phyloP scores from a whole-genome alignment of 179 eudicot genomes.

The Patellifolia procumbens region DNA sequence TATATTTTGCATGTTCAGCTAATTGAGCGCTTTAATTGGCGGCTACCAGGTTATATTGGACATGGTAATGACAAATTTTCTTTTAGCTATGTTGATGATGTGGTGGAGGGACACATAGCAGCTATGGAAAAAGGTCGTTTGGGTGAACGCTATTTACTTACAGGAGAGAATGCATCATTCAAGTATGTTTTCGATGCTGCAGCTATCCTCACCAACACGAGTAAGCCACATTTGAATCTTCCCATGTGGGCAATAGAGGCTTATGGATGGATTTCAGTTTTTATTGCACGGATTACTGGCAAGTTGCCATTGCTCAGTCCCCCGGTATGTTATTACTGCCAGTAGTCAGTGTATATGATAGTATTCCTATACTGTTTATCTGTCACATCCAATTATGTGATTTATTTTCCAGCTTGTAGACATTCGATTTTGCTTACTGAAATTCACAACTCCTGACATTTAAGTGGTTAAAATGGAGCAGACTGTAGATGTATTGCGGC shows the following conservation, averaged over 20 bases:
- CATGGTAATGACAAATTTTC: constrained; percentile 61
- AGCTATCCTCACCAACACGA: constrained; percentile 65
- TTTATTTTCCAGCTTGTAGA: neutral
- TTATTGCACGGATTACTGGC: constrained; percentile 71
- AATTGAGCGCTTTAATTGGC: constrained; percentile 79
- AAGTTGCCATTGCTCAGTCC: constrained; percentile 85
- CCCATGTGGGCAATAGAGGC: constrained; percentile 58
- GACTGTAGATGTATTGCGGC: constrained; percentile 62
- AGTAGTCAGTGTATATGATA: neutral
- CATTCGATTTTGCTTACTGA: neutral
- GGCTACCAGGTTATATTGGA: constrained; percentile 91
- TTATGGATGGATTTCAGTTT: constrained; percentile 73
- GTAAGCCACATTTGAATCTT: constrained; percentile 60
- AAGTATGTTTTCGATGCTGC: constrained; percentile 69
- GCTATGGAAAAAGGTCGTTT: constrained; percentile 69
- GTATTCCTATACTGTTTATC: neutral
- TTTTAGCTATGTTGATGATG: constrained; percentile 90
- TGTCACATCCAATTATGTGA: neutral
- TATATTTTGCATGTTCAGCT: constrained; percentile 42
- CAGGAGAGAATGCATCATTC: constrained; percentile 98
- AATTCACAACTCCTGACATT: neutral
- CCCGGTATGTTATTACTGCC: constrained; percentile 56
- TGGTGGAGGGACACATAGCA: constrained; percentile 80
- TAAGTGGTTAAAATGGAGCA: constrained; percentile 27
- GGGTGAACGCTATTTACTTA: constrained; percentile 90